These are phyloP conservation scores for Cymbopogon flexuosus DNA, from an alignment of 202 grass and related monocot species.

Conservation along the genomic window DNA sequence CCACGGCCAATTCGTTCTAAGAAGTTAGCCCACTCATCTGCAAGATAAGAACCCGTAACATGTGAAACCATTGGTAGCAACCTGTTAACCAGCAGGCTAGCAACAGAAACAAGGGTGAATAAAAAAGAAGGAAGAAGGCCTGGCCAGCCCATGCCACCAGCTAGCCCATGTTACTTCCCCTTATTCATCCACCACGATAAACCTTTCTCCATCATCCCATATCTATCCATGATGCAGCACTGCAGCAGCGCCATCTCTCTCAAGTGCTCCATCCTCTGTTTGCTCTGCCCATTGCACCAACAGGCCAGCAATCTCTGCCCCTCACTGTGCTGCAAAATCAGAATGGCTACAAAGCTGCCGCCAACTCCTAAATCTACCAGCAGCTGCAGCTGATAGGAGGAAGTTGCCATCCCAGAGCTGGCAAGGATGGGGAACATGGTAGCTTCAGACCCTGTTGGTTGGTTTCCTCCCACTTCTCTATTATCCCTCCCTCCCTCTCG, in stretches of 20 bases:
- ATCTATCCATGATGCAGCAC: not conserved
- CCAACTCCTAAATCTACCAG: not conserved
- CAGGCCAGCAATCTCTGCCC: not conserved
- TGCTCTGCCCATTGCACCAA: not conserved
- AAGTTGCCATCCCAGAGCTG: not conserved
- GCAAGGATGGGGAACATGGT: not conserved
- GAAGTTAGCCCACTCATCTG: constrained; percentile 97
- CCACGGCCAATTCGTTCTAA: constrained; percentile 75
- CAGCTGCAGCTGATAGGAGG: not conserved
- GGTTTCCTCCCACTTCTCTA: not conserved
- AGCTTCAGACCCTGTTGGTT: not conserved
- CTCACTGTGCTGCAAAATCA: not conserved
- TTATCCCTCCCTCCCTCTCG: not conserved
- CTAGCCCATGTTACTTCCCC: not conserved
- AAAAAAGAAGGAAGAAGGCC: not conserved
- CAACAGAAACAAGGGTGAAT: not conserved
- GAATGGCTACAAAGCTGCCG: not conserved
- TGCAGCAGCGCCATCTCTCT: not conserved
- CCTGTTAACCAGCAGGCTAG: not conserved
- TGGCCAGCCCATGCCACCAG: not conserved
- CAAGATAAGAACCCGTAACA: not conserved
- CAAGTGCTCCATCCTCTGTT: not conserved
- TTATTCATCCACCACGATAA: not conserved
- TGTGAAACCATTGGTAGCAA: not conserved
- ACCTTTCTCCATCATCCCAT: not conserved